phyloP scores from a whole-genome alignment of 192 early-diverging fungal genomes.

The Coemansia sp. region DNA sequence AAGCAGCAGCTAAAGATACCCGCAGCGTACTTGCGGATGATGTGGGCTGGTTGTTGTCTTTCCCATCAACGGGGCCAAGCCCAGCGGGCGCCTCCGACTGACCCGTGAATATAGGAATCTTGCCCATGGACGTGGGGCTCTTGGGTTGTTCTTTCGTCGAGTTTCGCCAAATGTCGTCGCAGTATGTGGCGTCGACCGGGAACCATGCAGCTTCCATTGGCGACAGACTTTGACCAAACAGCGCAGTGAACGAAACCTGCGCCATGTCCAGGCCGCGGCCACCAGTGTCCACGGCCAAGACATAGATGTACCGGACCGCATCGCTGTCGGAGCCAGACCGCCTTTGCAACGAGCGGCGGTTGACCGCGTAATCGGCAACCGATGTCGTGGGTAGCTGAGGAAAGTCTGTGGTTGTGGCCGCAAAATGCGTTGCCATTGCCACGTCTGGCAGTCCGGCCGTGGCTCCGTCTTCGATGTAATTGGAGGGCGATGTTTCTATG shows the following conservation, averaged over 20 bases:
- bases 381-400: constrained; percentile 32
- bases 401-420: constrained; percentile 28
- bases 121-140: constrained; percentile 29
- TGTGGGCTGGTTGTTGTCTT: not conserved
- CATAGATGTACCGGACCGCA: constrained; percentile 41
- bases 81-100: constrained; percentile 25
- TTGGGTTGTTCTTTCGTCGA: constrained; percentile 22
- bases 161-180: constrained; percentile 49
- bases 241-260: constrained; percentile 45
- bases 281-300: constrained; percentile 58
- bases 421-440: constrained; percentile 47
- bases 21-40: not conserved
- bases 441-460: constrained; percentile 28
- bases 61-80: constrained; percentile 13
- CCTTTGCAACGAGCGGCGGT: constrained; percentile 6
- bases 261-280: constrained; percentile 57
- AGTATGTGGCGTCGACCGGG: constrained; percentile 44
- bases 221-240: constrained; percentile 54
- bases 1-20: not conserved
- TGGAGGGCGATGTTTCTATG: constrained; percentile 29
- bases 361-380: not conserved
- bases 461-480: constrained; percentile 34
- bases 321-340: constrained; percentile 6
- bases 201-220: constrained; percentile 53
- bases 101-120: constrained; percentile 22